phyloP scores from a whole-genome alignment of 106 monocot species.

The Iris macrosiphon region DNA sequence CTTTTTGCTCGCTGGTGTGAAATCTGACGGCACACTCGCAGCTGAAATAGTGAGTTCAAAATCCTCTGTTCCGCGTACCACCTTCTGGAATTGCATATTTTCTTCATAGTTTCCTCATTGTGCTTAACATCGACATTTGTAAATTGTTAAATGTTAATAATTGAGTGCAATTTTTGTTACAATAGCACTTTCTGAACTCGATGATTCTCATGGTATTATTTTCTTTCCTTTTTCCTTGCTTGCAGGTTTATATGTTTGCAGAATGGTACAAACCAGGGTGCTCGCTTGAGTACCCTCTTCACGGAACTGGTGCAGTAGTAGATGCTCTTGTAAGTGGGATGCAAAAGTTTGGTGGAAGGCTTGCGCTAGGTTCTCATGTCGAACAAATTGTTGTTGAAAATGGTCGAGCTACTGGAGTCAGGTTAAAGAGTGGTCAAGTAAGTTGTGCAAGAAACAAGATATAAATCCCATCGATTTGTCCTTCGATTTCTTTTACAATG shows the following conservation, averaged over 20 bases:
- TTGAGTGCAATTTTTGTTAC: too few relatives aligned
- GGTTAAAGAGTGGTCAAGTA: constrained; percentile 78
- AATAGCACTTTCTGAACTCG: too few relatives aligned
- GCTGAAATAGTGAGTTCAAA: constrained; percentile 74
- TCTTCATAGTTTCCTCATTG: too few relatives aligned
- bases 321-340: constrained; percentile 74
- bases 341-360: constrained; percentile 85
- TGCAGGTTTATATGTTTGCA: constrained; percentile 97
- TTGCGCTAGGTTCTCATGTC: constrained; percentile 69
- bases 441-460: constrained; percentile 6
- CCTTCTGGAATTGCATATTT: too few relatives aligned
- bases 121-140: too few relatives aligned
- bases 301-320: constrained; percentile 71
- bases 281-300: constrained; percentile 73
- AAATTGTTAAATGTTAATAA: too few relatives aligned
- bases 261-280: constrained; percentile 99
- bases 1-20: constrained; percentile 89
- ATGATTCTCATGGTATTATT: neutral
- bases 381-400: constrained; percentile 77
- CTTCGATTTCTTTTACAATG: neutral
- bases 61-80: too few relatives aligned
- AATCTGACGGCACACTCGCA: constrained; percentile 69
- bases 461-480: neutral
- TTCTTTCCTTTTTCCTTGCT: neutral
- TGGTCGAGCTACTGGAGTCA: constrained; percentile 80